Percentiles rank a stretch among this genome's conserved stretches.
Evolutionary conservation across 441 rosid genomes (phyloP).

Genomic region (Populus hybrid): DNA sequence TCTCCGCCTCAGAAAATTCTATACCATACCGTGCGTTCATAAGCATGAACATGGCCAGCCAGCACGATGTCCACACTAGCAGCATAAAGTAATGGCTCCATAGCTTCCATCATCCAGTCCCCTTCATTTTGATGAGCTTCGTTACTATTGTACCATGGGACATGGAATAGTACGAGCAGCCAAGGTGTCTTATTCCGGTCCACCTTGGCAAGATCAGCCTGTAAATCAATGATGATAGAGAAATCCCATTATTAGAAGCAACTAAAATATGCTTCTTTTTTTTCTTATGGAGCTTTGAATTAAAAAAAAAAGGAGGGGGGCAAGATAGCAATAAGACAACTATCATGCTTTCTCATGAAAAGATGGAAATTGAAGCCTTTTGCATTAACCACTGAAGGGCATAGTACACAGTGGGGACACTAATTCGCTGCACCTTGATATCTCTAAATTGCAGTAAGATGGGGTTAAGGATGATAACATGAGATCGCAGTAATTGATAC

Average conservation of each 20-base stretch:
- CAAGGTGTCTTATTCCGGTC: constrained; percentile 84
- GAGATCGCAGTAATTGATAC: neutral
- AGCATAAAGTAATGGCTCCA: constrained; percentile 85
- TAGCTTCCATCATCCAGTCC: constrained; percentile 67
- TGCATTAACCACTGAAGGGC: neutral
- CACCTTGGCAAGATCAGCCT: constrained; percentile 84
- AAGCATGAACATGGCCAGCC: constrained; percentile 96
- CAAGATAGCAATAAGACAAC: constrained; percentile 2
- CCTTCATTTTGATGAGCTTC: constrained; percentile 87
- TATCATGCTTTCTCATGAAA: neutral
- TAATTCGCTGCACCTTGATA: neutral
- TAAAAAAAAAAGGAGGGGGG: neutral
- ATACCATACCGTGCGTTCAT: constrained; percentile 75
- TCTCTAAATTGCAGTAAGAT: neutral
- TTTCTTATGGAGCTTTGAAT: neutral
- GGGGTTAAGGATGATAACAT: neutral
- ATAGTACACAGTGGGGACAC: neutral
- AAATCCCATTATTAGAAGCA: neutral
- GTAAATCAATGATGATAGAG: constrained; percentile 15
- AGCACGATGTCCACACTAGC: constrained; percentile 73
- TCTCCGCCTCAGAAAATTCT: neutral
- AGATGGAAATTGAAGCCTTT: neutral
- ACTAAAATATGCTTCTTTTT: no score
- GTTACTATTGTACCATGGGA: constrained; percentile 94
- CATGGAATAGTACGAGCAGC: constrained; percentile 78